Percentiles rank a stretch among this genome's conserved stretches.
Conservation (phyloP, 176 grass and related monocot species). For the Oryza glumipatula region DNA sequence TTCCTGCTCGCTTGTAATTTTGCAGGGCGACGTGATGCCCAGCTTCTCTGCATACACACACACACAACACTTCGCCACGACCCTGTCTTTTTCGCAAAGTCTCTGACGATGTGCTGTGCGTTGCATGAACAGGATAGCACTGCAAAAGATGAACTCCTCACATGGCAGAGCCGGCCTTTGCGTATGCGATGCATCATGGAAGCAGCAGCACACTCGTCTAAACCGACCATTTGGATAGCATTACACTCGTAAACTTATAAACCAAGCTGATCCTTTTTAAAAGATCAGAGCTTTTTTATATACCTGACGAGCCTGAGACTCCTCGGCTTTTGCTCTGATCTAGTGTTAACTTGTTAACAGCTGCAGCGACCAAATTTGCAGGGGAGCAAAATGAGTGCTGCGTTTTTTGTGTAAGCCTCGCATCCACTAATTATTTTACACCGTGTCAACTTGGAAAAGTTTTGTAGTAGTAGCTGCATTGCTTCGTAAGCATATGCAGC, state of each 20-base stretch:
- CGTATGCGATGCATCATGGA: not conserved
- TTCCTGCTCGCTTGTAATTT: conserved; percentile 3
- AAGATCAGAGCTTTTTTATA: not conserved
- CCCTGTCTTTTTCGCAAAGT: conserved; percentile 6
- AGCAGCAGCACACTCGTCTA: not conserved
- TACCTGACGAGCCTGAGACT: not conserved
- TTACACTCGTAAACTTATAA: not conserved
- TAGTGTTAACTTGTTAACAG: not conserved
- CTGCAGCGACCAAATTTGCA: conserved; percentile 5
- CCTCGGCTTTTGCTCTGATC: not conserved
- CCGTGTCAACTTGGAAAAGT: not conserved
- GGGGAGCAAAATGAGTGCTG: not conserved
- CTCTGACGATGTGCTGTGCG: not conserved
- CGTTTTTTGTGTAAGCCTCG: not conserved
- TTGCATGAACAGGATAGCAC: not conserved
- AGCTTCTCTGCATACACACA: not conserved
- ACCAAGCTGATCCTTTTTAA: not conserved
- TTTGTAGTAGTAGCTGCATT: not conserved
- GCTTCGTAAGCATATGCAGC: not conserved
- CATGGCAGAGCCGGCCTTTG: not conserved
- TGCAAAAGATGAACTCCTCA: conserved; percentile 2
- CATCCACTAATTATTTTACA: not conserved
- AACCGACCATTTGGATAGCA: not conserved
- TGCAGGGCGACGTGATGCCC: conserved; percentile 32
- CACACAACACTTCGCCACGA: not conserved